Conservation (phyloP, 176 grass and related monocot species). For the Phyllostachys edulis region DNA sequence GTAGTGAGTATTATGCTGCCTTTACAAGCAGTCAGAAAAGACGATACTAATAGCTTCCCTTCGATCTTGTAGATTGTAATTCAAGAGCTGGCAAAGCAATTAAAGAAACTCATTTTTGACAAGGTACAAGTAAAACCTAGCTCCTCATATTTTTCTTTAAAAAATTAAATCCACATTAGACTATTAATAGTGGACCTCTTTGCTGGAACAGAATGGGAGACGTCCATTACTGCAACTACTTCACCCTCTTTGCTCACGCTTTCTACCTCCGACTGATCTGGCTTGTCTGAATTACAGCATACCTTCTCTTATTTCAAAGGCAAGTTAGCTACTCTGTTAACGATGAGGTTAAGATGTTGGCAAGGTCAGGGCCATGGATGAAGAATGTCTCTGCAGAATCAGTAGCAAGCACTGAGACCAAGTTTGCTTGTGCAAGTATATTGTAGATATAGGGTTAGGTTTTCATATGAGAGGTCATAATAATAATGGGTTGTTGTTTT, state of each 20-base stretch:
- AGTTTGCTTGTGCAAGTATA: no score
- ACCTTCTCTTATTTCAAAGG: slow-evolving; percentile 74
- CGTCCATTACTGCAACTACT: slow-evolving; percentile 67
- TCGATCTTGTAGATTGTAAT: slow-evolving; percentile 60
- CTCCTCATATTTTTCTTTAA: slow-evolving; percentile 12
- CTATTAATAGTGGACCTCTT: slow-evolving; percentile 2
- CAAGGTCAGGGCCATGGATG: slow-evolving; percentile 28
- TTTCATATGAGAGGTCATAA: no score
- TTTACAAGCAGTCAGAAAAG: background rate
- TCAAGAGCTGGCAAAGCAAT: slow-evolving; percentile 55
- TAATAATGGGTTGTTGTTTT: slow-evolving; percentile 53
- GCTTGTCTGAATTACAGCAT: slow-evolving; percentile 67
- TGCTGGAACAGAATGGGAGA: slow-evolving; percentile 80
- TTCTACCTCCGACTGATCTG: slow-evolving; percentile 66
- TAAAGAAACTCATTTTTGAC: slow-evolving; percentile 75
- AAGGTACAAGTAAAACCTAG: slow-evolving; percentile 50
- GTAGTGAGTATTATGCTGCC: background rate
- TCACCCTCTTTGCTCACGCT: slow-evolving; percentile 73
- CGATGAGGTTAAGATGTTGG: slow-evolving; percentile 17
- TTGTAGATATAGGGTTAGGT: no score
- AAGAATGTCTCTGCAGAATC: slow-evolving; percentile 25
- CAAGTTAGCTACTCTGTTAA: slow-evolving; percentile 26
- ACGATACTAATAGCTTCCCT: slow-evolving; percentile 10
- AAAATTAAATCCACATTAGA: background rate
- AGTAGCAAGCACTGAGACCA: no score